Evolutionary conservation across 2,329 filamentous ascomycete species (phyloP).

Genomic region (Aspergillus ruber): DNA sequence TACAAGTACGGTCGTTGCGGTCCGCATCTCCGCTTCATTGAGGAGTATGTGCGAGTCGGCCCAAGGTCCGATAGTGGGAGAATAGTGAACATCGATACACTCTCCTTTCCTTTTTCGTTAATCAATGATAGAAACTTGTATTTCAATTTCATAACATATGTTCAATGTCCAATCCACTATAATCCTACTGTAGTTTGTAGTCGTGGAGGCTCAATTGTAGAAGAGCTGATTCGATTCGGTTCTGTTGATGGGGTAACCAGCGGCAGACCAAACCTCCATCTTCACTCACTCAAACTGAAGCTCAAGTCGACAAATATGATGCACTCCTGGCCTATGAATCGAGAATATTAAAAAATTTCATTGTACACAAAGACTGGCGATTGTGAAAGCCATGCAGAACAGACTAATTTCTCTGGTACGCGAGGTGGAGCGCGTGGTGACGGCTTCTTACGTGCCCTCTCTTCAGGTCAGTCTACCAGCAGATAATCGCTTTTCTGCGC

Average conservation of each 20-base stretch:
- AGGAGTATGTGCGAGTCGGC: too few relatives aligned
- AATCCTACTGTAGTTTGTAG: too few relatives aligned
- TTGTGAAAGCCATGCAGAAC: slow-evolving; percentile 19
- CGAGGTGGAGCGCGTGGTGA: slow-evolving; percentile 44
- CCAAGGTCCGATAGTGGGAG: too few relatives aligned
- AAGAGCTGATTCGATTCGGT: not conserved
- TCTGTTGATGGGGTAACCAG: slow-evolving; percentile 11
- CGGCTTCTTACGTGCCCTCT: slow-evolving; percentile 45
- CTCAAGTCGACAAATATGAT: not conserved
- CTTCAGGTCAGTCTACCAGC: slow-evolving; percentile 37
- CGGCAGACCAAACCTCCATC: slow-evolving; percentile 1
- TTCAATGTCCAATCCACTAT: too few relatives aligned
- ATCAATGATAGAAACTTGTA: not conserved
- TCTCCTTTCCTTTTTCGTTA: too few relatives aligned
- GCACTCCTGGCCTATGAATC: not conserved
- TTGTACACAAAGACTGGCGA: not conserved
- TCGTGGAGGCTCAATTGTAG: not conserved
- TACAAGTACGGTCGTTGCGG: not conserved
- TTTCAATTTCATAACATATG: not conserved
- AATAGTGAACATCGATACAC: too few relatives aligned
- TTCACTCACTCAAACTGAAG: not conserved
- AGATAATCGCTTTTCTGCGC: not conserved
- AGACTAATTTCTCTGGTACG: slow-evolving; percentile 21
- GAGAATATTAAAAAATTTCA: not conserved
- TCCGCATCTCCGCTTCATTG: too few relatives aligned